Conservation (phyloP, 2,329 filamentous ascomycete genomes). For the Alternaria viburni region DNA sequence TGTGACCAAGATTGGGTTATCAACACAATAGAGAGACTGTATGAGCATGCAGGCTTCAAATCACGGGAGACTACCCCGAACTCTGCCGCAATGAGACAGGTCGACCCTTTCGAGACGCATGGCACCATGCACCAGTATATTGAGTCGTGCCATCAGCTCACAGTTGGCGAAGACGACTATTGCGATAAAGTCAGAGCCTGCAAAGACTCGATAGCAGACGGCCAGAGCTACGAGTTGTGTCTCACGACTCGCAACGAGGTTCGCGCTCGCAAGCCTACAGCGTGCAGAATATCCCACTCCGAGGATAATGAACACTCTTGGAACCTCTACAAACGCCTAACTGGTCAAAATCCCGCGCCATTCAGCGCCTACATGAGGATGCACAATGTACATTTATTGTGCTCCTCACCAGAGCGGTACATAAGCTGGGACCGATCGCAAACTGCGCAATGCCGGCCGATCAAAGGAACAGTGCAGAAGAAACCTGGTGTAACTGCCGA, state of each 20-base stretch:
- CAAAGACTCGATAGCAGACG: slow-evolving; percentile 73
- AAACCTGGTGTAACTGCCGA: slow-evolving; percentile 69
- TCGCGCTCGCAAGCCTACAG: slow-evolving; percentile 37
- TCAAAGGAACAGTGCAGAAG: slow-evolving; percentile 96
- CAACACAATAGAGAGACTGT: slow-evolving; percentile 36
- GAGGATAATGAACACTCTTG: slow-evolving; percentile 56
- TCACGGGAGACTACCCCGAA: slow-evolving; percentile 40
- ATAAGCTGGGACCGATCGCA: slow-evolving; percentile 70
- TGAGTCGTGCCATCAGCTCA: slow-evolving; percentile 23
- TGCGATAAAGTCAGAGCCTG: slow-evolving; percentile 71
- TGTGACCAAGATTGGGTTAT: slow-evolving; percentile 57
- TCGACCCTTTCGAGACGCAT: slow-evolving; percentile 41
- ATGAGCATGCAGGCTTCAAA: slow-evolving; percentile 37
- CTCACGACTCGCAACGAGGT: slow-evolving; percentile 78
- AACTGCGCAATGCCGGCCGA: slow-evolving; percentile 81
- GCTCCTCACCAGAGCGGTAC: slow-evolving; percentile 89
- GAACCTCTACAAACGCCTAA: slow-evolving; percentile 74
- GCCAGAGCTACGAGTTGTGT: slow-evolving; percentile 86
- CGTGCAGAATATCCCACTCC: slow-evolving; percentile 38
- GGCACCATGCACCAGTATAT: slow-evolving; percentile 37
- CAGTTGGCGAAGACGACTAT: slow-evolving; percentile 55
- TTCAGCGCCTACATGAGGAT: slow-evolving; percentile 85
- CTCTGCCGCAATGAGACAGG: slow-evolving; percentile 27
- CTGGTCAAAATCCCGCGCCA: slow-evolving; percentile 76
- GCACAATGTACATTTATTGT: slow-evolving; percentile 68